Evolutionary conservation across 331 rosid species (phyloP).

Genomic region (Saraca asoca): DNA sequence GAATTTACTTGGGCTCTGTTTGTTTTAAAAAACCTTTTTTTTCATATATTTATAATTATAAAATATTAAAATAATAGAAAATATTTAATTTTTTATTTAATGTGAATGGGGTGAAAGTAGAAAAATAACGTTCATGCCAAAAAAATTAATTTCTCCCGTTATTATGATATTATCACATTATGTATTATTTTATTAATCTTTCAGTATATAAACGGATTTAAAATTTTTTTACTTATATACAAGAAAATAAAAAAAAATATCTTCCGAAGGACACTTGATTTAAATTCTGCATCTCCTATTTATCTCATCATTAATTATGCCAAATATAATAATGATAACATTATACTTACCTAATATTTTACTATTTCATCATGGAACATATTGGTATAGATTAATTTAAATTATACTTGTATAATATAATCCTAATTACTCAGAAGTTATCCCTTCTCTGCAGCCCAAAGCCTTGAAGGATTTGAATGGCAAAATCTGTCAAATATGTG

Average conservation of each 20-base stretch:
- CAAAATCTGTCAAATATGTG: constrained; percentile 90
- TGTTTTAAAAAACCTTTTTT: background rate
- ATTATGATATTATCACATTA: too few relatives aligned
- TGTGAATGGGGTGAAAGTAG: too few relatives aligned
- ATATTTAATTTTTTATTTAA: too few relatives aligned
- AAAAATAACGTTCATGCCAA: too few relatives aligned
- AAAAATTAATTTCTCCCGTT: too few relatives aligned
- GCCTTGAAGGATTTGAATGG: constrained; percentile 76
- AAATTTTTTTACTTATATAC: too few relatives aligned
- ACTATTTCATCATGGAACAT: background rate
- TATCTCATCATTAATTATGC: constrained; percentile 20
- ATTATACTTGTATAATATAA: background rate
- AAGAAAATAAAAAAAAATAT: too few relatives aligned
- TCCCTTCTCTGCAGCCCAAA: constrained; percentile 60
- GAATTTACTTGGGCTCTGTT: constrained; percentile 36
- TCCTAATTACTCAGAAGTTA: constrained; percentile 20
- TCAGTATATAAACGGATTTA: too few relatives aligned
- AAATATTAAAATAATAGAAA: too few relatives aligned
- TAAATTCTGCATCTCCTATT: background rate
- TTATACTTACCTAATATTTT: background rate
- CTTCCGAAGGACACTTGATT: too few relatives aligned
- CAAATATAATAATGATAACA: constrained; percentile 11
- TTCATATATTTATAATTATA: background rate
- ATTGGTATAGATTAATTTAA: background rate
- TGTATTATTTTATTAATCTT: too few relatives aligned